These are phyloP conservation scores for Penicillium glabrum DNA, from an alignment of 2,329 filamentous ascomycete genomes.

Conservation along the genomic window DNA sequence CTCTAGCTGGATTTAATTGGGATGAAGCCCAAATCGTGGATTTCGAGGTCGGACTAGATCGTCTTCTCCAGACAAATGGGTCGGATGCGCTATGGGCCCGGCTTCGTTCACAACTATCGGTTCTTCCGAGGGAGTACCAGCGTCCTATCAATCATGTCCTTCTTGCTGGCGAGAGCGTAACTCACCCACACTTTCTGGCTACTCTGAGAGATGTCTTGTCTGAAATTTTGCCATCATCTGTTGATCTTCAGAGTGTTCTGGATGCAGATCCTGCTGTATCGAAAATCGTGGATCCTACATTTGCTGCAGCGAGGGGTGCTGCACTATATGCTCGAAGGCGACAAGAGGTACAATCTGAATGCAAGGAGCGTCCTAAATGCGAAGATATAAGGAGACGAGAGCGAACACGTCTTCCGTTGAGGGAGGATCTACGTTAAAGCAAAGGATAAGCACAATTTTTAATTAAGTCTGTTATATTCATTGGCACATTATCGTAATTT, in stretches of 20 bases:
- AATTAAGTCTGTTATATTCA: no score
- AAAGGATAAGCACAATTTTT: no score
- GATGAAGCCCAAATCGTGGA: slow-evolving; percentile 4
- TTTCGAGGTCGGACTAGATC: slow-evolving; percentile 10
- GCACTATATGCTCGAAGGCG: not conserved
- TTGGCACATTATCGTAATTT: no score
- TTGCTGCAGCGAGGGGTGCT: not conserved
- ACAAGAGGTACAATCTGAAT: not conserved
- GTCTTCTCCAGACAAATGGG: slow-evolving; percentile 8
- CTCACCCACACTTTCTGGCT: slow-evolving; percentile 4
- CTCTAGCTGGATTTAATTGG: not conserved
- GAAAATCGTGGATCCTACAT: not conserved
- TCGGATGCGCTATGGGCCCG: slow-evolving; percentile 3
- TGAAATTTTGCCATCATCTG: not conserved
- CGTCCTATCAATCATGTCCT: slow-evolving; percentile 6
- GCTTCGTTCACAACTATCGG: slow-evolving; percentile 6
- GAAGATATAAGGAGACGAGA: not conserved
- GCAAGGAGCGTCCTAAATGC: not conserved
- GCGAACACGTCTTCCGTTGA: not conserved
- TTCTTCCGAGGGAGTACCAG: slow-evolving; percentile 1
- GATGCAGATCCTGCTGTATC: not conserved
- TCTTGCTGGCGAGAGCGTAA: slow-evolving; percentile 11
- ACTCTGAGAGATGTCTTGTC: slow-evolving; percentile 4
- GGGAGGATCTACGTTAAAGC: not conserved
- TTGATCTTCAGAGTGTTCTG: not conserved